Percentiles rank a stretch among this genome's conserved stretches.
These are phyloP conservation scores for Entomophthora muscae DNA, from an alignment of 371 early-diverging fungal genomes.

Conservation along the genomic window DNA sequence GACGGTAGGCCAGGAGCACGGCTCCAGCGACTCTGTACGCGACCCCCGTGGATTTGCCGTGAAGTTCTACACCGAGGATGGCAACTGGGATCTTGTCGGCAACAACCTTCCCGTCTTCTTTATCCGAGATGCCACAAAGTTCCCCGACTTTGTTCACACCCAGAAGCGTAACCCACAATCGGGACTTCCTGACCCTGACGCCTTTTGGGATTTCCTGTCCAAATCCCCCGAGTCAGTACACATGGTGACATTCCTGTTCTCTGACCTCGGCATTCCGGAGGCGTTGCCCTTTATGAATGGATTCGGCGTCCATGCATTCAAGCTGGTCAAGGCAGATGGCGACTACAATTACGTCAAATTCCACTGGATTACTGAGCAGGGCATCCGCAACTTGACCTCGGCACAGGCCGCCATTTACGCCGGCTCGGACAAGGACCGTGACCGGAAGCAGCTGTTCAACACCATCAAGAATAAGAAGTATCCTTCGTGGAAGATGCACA, in stretches of 20 bases:
- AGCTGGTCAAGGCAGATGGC: constrained; percentile 37
- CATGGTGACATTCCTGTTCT: constrained; percentile 42
- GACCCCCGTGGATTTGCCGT: constrained; percentile 46
- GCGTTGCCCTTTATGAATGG: constrained; percentile 46
- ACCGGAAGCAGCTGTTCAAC: constrained; percentile 35
- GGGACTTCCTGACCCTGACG: constrained; percentile 27
- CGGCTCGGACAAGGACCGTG: constrained; percentile 37
- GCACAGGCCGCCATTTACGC: constrained; percentile 33
- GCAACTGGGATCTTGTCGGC: constrained; percentile 52
- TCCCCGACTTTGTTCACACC: constrained; percentile 47
- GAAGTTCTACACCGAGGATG: constrained; percentile 54
- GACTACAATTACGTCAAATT: constrained; percentile 40
- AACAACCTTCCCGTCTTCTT: constrained; percentile 48
- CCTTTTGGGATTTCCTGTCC: constrained; percentile 45
- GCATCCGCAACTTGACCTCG: constrained; percentile 31
- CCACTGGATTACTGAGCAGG: constrained; percentile 52
- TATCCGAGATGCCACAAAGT: constrained; percentile 39
- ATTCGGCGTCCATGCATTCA: constrained; percentile 36
- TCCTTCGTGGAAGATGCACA: constrained; percentile 37
- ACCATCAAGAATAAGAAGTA: constrained; percentile 33
- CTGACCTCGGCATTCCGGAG: constrained; percentile 41
- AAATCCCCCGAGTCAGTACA: constrained; percentile 44
- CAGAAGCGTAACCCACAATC: constrained; percentile 43
- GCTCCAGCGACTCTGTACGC: constrained; percentile 33
- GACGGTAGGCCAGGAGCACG: constrained; percentile 43